Evolutionary conservation across 1,284 basidiomycete species (phyloP), one percentile per base, ranked within the genome.

Genomic region (Apiotrichum montevideense): DNA sequence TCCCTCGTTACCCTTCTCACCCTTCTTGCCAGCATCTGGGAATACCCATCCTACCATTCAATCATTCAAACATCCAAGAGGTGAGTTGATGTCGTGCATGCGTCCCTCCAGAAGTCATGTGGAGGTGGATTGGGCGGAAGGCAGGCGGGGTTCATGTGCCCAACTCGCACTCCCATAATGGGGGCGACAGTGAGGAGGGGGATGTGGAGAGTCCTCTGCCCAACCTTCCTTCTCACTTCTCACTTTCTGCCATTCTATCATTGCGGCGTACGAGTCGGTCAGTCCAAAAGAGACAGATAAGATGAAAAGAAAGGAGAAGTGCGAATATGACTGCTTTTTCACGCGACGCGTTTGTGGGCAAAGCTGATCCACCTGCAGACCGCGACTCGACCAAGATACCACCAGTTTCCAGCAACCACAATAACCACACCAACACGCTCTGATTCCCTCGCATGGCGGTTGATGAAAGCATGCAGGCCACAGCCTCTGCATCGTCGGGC

Each of bases 41-140:
- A 39, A 7, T 21, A n/a, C 8, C n/a, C 44, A 9, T n/a, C 9
- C 21, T 45, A 13, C 44, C 29, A 45, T 29, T 45, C 44, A 45
- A 21, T 13, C n/a, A 43, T 14, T 43, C 41, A 43, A 43, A 10
- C 8, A 39, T 39, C 37, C 37, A 42, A 11, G 41, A 39, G 35
- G 47, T 49, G 47, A 49, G 47, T 49, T 9, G 21, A 21, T 21
- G 21, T 21, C 41, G 46, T 47, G 47, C 47, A 49, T 49, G 47
- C 13, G 15, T 40, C 47, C 47, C 47, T 49, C 47, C 6, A 49
- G 47, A 49, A 37, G 15, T 49, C 47, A 49, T 49, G 47, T 49
- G 32, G 45, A 32, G 44, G 37, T 39, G 37, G 37, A 6, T 21
- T 7, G 21, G 21, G 21, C 21, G n/a, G n/a, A 45, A 45, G 21